Evolutionary conservation across 495 filamentous ascomycete genomes (phyloP).

Genomic region (Cudoniella acicularis): DNA sequence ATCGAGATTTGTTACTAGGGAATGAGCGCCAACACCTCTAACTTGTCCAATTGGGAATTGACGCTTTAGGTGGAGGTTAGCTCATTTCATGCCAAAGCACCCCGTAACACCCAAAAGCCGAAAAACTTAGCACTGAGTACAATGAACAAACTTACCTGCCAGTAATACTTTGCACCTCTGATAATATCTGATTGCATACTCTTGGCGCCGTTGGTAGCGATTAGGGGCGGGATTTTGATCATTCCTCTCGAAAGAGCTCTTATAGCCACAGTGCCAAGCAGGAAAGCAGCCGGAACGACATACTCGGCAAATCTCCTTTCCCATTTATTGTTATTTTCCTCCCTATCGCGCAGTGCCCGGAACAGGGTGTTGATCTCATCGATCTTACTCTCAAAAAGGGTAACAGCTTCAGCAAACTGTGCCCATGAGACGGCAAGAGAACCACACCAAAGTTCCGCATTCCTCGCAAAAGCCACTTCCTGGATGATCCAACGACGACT

Average conservation of each 20-base stretch:
- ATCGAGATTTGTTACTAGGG: neutral
- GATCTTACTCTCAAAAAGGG: neutral
- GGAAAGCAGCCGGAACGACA: neutral
- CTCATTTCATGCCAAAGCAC: too few relatives aligned
- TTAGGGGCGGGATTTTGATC: too few relatives aligned
- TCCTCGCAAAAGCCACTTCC: conserved; percentile 11
- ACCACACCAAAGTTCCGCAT: neutral
- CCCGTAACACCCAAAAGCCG: too few relatives aligned
- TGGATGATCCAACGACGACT: conserved; percentile 6
- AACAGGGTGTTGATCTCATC: neutral
- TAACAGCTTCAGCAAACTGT: neutral
- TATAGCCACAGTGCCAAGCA: too few relatives aligned
- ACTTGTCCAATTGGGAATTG: neutral
- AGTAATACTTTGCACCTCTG: too few relatives aligned
- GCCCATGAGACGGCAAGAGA: neutral
- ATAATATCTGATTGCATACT: too few relatives aligned
- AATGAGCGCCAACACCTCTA: neutral
- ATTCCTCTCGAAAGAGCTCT: too few relatives aligned
- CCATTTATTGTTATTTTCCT: neutral
- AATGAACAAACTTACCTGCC: too few relatives aligned
- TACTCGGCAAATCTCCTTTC: neutral
- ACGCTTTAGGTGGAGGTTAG: neutral
- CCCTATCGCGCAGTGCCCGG: neutral
- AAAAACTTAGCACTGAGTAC: too few relatives aligned
- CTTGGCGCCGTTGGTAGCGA: too few relatives aligned